Evolutionary conservation across 2,329 filamentous ascomycete genomes (phyloP), one percentile per base, ranked within the genome.

Genomic region (Cercospora sesami): DNA sequence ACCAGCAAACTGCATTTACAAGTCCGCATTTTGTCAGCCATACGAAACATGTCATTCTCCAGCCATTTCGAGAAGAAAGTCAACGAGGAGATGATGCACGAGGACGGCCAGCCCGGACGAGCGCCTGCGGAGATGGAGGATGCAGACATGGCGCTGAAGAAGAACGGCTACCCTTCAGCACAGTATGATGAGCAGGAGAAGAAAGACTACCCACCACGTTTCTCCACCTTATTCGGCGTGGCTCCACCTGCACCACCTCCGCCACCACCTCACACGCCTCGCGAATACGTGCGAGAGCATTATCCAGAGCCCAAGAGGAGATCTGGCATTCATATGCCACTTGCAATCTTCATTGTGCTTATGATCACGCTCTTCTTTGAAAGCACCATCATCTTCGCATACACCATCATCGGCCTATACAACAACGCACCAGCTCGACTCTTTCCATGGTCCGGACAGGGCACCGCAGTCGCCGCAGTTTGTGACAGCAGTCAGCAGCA

Each of bases 321-420:
- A 65, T 73, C 74, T 18, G 78, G 78, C 23, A 72, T 80, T 60
- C 73, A 72, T 66, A 60, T 80, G 3, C 73, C 77, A 1, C 76
- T 74, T 60, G 71, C 74, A 18, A 53, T 79, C 36, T 76, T 79
- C 71, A 71, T 77, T 63, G 69, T 78, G 30, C 69, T 80, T 48
- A 69, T 75, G 30, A 59, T 74, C 21, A 73, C 78, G 12, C 71
- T 79, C 12, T 69, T 77, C 60, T 75, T 79, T 68, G 77, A 79
- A 64, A 78, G 75, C 65, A 76, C 74, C 2, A 64, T 77, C 31
- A 74, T 80, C 21, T 79, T 80, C 68, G 74, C 77, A 16, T 80
- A 79, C 72, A 79, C 78, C 4, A 71, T 78, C 33, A 77, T 80
- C 39, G 78, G 78, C 8, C 76, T 80, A 8, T 78, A 78, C 73